Percentiles rank a stretch among this genome's conserved stretches.
Evolutionary conservation across 495 filamentous ascomycete species (phyloP).

Genomic region (Tuber umbilicatum): DNA sequence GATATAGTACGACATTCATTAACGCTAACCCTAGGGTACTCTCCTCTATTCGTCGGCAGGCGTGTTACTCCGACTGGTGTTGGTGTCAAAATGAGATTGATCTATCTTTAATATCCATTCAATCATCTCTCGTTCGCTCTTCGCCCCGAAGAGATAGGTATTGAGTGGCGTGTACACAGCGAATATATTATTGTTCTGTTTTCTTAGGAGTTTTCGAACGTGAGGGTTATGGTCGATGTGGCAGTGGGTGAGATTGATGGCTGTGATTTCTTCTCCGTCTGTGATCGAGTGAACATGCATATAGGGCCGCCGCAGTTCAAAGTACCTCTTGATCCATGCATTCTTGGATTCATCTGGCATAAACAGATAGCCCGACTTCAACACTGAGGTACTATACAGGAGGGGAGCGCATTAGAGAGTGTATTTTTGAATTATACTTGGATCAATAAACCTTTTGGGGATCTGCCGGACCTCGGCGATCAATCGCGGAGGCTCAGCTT

Average conservation of each 20-base stretch:
- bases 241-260: constrained; percentile 76
- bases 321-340: constrained; percentile 82
- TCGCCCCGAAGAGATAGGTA: constrained; percentile 86
- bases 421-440: constrained; percentile 25
- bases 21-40: background rate
- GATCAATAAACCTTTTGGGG: constrained; percentile 41
- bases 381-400: constrained; percentile 49
- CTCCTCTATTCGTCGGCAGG: constrained; percentile 21
- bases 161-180: constrained; percentile 89
- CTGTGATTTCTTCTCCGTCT: constrained; percentile 81
- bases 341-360: constrained; percentile 67
- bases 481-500: constrained; percentile 41
- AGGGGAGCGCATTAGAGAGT: constrained; percentile 35
- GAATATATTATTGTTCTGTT: constrained; percentile 55
- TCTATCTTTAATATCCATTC: constrained; percentile 89
- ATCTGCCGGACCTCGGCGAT: constrained; percentile 44
- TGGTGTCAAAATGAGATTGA: constrained; percentile 47
- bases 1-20: background rate
- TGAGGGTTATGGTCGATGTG: constrained; percentile 83
- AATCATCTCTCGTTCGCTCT: constrained; percentile 78
- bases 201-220: constrained; percentile 66
- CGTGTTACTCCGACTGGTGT: constrained; percentile 43
- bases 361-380: constrained; percentile 78
- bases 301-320: constrained; percentile 87
- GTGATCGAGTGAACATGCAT: constrained; percentile 77